Percentiles rank a stretch among this genome's conserved stretches.
phyloP scores from a whole-genome alignment of 257 asterid genomes.

The Verbascum thapsus region DNA sequence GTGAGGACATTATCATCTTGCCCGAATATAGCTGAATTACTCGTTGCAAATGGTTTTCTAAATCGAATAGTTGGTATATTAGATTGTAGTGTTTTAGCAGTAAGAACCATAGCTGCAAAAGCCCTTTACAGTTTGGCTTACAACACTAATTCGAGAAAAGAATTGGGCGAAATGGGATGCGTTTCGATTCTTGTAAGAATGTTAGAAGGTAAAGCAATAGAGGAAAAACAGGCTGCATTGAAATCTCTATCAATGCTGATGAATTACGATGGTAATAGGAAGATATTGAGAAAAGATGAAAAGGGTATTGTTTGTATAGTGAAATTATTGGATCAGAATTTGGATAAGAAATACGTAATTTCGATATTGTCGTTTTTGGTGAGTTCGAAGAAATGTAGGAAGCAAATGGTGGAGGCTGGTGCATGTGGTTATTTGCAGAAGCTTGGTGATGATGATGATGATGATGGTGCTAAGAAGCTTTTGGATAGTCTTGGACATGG shows the following conservation, averaged over 20 bases:
- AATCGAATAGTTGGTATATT: conserved; percentile 49
- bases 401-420: conserved; percentile 69
- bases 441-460: conserved; percentile 60
- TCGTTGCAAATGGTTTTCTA: conserved; percentile 57
- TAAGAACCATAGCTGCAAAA: conserved; percentile 64
- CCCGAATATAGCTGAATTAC: conserved; percentile 56
- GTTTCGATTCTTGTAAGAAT: conserved; percentile 53
- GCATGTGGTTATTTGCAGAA: conserved; percentile 65
- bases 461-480: conserved; percentile 81
- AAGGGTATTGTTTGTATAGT: conserved; percentile 59
- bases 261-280: conserved; percentile 55
- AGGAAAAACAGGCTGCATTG: conserved; percentile 77
- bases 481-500: conserved; percentile 61
- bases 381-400: conserved; percentile 70
- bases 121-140: conserved; percentile 60
- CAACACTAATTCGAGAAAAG: conserved; percentile 57
- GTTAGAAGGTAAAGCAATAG: conserved; percentile 72
- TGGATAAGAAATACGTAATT: conserved; percentile 57
- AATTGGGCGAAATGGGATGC: conserved; percentile 80
- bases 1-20: conserved; percentile 56
- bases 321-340: conserved; percentile 56
- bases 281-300: conserved; percentile 69
- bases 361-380: conserved; percentile 44
- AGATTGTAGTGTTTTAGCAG: conserved; percentile 56
- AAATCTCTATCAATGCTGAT: conserved; percentile 56